Conservation (phyloP, 345 rosid species). For the Populus nigra region DNA sequence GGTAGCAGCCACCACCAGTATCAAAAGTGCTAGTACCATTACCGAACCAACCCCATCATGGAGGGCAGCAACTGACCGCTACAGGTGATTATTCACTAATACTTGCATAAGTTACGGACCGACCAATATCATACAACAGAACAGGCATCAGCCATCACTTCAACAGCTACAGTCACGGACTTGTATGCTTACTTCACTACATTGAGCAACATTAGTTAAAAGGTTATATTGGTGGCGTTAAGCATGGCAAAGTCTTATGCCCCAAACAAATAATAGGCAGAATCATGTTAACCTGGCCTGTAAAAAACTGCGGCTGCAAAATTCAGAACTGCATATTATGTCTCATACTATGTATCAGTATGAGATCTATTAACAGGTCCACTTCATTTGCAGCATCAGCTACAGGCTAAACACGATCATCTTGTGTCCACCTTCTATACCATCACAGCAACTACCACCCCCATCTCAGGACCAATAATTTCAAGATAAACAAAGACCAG, state of each 20-base stretch:
- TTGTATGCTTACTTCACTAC: constrained; percentile 39
- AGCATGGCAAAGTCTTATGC: constrained; percentile 7
- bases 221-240: constrained; percentile 11
- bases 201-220: constrained; percentile 36
- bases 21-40: constrained; percentile 22
- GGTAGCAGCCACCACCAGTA: constrained; percentile 18
- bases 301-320: constrained; percentile 16
- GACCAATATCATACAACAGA: constrained; percentile 28
- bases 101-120: constrained; percentile 28
- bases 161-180: constrained; percentile 47
- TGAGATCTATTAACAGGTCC: constrained; percentile 24
- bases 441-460: constrained; percentile 39
- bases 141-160: constrained; percentile 40
- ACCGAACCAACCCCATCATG: constrained; percentile 20
- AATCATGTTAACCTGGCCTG: constrained; percentile 28
- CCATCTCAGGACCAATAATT: constrained; percentile 27
- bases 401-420: constrained; percentile 26
- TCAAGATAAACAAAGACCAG: constrained; percentile 27
- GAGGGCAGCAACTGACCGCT: constrained; percentile 37
- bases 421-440: constrained; percentile 22
- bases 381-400: constrained; percentile 36
- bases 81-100: constrained; percentile 24
- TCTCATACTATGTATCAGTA: constrained; percentile 18
- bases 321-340: constrained; percentile 32
- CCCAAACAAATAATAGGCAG: constrained; percentile 31